phyloP scores from a whole-genome alignment of 1,284 basidiomycete species.

The Golubevia sp. region DNA sequence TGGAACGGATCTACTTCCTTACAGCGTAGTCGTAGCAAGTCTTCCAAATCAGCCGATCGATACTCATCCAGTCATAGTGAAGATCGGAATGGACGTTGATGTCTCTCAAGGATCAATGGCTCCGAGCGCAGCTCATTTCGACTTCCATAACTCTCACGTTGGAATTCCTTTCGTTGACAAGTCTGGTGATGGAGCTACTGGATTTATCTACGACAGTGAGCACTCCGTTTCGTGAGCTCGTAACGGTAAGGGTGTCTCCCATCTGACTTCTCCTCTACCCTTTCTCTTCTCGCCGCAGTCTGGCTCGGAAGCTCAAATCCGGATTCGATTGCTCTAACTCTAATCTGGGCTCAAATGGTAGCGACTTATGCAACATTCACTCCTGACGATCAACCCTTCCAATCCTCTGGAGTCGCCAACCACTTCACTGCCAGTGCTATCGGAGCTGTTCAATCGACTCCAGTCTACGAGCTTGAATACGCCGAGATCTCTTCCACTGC shows the following conservation, averaged over 20 bases:
- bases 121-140: neutral
- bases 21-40: neutral
- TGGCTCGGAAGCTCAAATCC: neutral
- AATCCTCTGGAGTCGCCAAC: neutral
- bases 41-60: neutral
- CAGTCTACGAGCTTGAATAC: neutral
- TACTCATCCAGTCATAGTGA: neutral
- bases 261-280: too few relatives aligned
- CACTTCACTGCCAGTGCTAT: neutral
- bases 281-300: neutral
- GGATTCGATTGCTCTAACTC: neutral
- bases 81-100: neutral
- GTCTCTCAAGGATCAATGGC: neutral
- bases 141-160: neutral
- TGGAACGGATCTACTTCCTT: neutral
- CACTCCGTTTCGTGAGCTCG: too few relatives aligned
- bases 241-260: too few relatives aligned
- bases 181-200: neutral
- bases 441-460: neutral
- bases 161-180: neutral
- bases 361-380: neutral
- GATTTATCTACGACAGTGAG: neutral
- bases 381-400: neutral
- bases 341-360: neutral
- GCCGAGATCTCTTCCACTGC: neutral